Evolutionary conservation across 2,329 filamentous ascomycete genomes (phyloP).

Genomic region (Diplodia mutila): DNA sequence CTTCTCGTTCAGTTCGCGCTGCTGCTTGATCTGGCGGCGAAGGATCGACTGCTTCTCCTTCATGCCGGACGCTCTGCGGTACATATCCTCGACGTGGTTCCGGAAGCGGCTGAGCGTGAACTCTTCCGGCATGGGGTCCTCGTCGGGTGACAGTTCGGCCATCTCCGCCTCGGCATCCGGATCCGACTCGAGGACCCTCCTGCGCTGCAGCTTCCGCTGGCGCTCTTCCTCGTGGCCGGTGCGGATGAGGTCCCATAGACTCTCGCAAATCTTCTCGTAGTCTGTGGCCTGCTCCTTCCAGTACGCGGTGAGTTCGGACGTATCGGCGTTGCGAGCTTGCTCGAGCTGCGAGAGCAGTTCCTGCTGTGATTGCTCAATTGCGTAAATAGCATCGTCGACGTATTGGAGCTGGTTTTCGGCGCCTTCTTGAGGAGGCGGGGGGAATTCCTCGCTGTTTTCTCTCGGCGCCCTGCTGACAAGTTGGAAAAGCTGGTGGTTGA

Average conservation of each 20-base stretch:
- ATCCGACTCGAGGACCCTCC: slow-evolving; percentile 53
- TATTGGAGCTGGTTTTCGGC: slow-evolving; percentile 71
- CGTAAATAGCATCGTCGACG: slow-evolving; percentile 64
- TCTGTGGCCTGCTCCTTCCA: slow-evolving; percentile 33
- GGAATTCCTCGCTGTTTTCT: slow-evolving; percentile 48
- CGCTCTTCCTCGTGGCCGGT: slow-evolving; percentile 48
- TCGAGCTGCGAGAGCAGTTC: slow-evolving; percentile 7
- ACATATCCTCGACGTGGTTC: slow-evolving; percentile 76
- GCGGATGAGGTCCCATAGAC: slow-evolving; percentile 58
- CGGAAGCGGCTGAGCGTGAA: slow-evolving; percentile 79
- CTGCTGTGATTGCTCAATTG: slow-evolving; percentile 35
- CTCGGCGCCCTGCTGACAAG: slow-evolving; percentile 55
- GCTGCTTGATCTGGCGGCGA: slow-evolving; percentile 91
- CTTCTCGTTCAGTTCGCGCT: slow-evolving; percentile 88
- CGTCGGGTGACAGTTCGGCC: slow-evolving; percentile 65
- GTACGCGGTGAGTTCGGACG: slow-evolving; percentile 27
- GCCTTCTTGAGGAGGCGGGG: slow-evolving; percentile 57
- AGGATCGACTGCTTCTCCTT: slow-evolving; percentile 89
- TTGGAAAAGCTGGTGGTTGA: slow-evolving; percentile 67
- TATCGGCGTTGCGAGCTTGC: slow-evolving; percentile 14
- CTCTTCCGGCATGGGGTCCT: slow-evolving; percentile 61
- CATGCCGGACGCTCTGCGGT: slow-evolving; percentile 73
- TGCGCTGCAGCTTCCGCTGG: slow-evolving; percentile 42
- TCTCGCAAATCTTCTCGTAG: slow-evolving; percentile 31
- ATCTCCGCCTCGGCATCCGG: slow-evolving; percentile 58